Evolutionary conservation across 2,329 filamentous ascomycete species (phyloP).

Genomic region (Exophiala sp.): DNA sequence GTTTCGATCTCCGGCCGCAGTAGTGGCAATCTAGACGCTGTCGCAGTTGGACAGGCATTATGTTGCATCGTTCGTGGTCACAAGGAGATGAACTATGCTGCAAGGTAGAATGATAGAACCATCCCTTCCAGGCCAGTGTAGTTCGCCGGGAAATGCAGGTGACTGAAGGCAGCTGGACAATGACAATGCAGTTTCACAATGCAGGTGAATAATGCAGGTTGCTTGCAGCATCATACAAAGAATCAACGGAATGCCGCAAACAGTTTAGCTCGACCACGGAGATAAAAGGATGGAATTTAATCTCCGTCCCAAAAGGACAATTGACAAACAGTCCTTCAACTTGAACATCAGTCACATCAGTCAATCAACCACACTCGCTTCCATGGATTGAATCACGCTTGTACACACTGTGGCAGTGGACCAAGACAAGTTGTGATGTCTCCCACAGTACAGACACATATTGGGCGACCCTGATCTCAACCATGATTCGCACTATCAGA

Average conservation of each 20-base stretch:
- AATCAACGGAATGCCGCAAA: slow-evolving; percentile 7
- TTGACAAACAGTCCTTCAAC: no score
- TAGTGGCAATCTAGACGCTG: slow-evolving; percentile 69
- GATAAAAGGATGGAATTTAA: not conserved
- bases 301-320: slow-evolving; percentile 1
- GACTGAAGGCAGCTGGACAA: no score
- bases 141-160: not conserved
- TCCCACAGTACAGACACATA: no score
- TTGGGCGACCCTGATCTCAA: no score
- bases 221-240: not conserved
- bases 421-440: no score
- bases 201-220: no score
- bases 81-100: not conserved
- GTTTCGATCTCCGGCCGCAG: slow-evolving; percentile 53
- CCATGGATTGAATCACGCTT: no score
- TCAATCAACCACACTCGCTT: no score
- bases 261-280: slow-evolving; percentile 2
- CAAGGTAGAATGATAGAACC: not conserved
- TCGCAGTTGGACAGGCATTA: slow-evolving; percentile 40
- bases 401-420: no score
- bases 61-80: slow-evolving; percentile 14
- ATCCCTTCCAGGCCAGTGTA: not conserved
- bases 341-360: no score
- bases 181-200: not conserved
- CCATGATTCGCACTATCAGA: no score